Conservation (phyloP, 768 basidiomycete genomes). For the Tricholoma bakamatsutake region DNA sequence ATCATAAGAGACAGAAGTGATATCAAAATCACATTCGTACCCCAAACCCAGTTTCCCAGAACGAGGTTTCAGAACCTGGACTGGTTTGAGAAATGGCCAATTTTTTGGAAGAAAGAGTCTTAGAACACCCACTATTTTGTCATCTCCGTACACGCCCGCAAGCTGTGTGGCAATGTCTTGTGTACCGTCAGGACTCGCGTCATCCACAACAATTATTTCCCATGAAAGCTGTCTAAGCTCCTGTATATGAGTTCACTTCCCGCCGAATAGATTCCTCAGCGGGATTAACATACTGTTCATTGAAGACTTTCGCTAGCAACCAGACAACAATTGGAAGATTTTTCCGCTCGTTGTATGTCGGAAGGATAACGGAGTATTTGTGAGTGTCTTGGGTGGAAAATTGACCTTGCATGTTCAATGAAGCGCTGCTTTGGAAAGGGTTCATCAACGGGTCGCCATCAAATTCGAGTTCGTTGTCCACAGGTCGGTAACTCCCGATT, state of each 20-base stretch:
- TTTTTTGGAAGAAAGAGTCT: background rate
- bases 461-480: background rate
- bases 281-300: conserved; percentile 55
- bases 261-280: background rate
- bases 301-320: conserved; percentile 74
- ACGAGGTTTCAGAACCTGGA: conserved; percentile 75
- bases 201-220: conserved; percentile 90
- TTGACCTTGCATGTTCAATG: conserved; percentile 63
- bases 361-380: conserved; percentile 90
- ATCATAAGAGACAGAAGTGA: background rate
- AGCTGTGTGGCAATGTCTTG: conserved; percentile 83
- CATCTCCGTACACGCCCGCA: conserved; percentile 73
- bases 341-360: conserved; percentile 92
- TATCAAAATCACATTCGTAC: conserved; percentile 33
- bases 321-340: conserved; percentile 87
- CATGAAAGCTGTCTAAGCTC: conserved; percentile 59
- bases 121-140: conserved; percentile 58
- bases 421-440: conserved; percentile 52
- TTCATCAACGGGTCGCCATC: conserved; percentile 41
- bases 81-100: background rate
- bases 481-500: conserved; percentile 11
- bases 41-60: conserved; percentile 89
- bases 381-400: conserved; percentile 47
- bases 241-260: conserved; percentile 11
- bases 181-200: conserved; percentile 89